Conservation (phyloP, 139 green algal genomes). For the Tetradesmus obliquus region DNA sequence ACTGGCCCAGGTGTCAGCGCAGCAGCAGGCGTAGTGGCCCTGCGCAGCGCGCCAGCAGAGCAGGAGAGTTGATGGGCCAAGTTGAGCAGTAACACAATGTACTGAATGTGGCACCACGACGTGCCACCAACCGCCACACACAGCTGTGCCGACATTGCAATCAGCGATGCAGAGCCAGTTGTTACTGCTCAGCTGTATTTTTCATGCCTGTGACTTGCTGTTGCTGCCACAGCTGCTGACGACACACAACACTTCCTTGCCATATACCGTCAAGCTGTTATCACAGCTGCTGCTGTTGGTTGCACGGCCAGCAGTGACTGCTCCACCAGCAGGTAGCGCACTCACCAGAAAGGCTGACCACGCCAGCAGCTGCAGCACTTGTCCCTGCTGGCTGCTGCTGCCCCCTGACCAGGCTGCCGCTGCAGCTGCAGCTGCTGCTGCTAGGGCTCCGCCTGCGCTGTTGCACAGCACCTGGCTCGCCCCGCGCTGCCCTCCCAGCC, state of each 20-base stretch:
- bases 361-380: slow-evolving; percentile 50
- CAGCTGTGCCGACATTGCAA: no score
- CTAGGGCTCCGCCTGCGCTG: slow-evolving; percentile 47
- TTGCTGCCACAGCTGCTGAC: no score
- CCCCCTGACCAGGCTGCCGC: neutral
- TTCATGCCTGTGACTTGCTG: no score
- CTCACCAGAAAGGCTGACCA: slow-evolving; percentile 49
- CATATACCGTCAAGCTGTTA: no score
- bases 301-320: no score
- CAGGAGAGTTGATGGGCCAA: neutral
- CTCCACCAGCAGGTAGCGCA: neutral
- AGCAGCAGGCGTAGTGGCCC: slow-evolving; percentile 83
- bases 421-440: slow-evolving; percentile 3
- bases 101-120: no score
- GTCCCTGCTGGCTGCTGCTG: slow-evolving; percentile 49
- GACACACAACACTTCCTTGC: no score
- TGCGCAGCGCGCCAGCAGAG: slow-evolving; percentile 53
- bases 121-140: no score
- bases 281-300: no score
- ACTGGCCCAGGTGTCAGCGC: slow-evolving; percentile 87
- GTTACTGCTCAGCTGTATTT: no score
- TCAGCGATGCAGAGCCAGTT: no score
- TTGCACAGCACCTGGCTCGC: slow-evolving; percentile 73
- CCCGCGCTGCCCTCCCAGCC: slow-evolving; percentile 3
- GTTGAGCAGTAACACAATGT: no score